Conservation (phyloP, 805 yeast genomes). For the Jamesozyma hellenica region DNA sequence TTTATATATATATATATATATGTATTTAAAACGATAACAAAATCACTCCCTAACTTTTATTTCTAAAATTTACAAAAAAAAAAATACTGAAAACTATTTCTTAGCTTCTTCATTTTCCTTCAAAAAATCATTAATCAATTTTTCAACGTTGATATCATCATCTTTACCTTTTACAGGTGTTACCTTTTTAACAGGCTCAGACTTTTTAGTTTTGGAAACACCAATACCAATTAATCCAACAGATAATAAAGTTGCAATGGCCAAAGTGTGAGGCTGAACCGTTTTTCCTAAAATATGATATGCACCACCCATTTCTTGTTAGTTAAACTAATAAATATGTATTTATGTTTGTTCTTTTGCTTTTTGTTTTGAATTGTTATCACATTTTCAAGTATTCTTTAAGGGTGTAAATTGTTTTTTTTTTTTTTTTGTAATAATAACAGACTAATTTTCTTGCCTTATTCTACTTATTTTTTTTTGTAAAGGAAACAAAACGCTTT, state of each 20-base stretch:
- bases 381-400: too few relatives aligned
- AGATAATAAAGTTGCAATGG: conserved; percentile 51
- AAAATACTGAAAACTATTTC: not conserved
- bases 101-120: conserved; percentile 8
- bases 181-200: not conserved
- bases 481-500: too few relatives aligned
- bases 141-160: conserved; percentile 20
- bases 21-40: not conserved
- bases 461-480: too few relatives aligned
- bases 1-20: not conserved
- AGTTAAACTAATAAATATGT: too few relatives aligned
- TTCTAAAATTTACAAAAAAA: too few relatives aligned
- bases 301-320: conserved; percentile 31
- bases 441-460: too few relatives aligned
- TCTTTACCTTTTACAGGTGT: conserved; percentile 1
- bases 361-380: too few relatives aligned
- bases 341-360: too few relatives aligned
- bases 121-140: conserved; percentile 17
- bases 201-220: not conserved
- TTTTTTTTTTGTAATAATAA: too few relatives aligned
- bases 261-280: conserved; percentile 75
- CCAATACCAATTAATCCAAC: conserved; percentile 8
- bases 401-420: too few relatives aligned
- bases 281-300: conserved; percentile 77
- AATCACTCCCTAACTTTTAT: too few relatives aligned